Base-by-base conservation (phyloP, 2,329 filamentous ascomycete species). In the Alternaria arbusti region DNA sequence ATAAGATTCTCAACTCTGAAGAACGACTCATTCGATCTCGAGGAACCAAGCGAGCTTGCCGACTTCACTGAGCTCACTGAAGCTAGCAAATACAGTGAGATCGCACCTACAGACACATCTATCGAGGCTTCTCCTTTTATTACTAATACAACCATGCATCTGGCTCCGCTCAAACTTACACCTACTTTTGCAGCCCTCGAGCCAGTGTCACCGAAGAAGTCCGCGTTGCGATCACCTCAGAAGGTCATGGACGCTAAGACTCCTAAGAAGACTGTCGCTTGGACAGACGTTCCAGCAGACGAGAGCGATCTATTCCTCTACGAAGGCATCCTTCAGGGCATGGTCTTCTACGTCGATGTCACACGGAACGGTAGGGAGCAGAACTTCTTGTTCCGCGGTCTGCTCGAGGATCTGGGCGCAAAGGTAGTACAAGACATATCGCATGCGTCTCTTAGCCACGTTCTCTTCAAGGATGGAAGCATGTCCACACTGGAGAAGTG, bases 401-500 rank as follows among this genome's bases (percentile, higher is more conserved):
- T 96, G 7, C 85, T 97, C 22, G 87, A 85, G 9, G 88, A 93
- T 72, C 94, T 97, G 88, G 94, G 94, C 11, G 94, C 94, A 20
- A 87, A 88, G 49, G 93, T 92, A 71, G 86, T 94, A 46, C 92
- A 90, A 79, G 61, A 74, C 20, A 76, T 71, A 63, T 94, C 90
- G 90, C 90, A 73, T 88, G 88, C 7, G 79, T 91, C 90, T 6
- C 92, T 97, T 71, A 97, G 93, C 0, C 94, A 97, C 74, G 91
- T 97, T 8, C 88, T 97, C 7, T 97, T 90, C 84, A 97, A 97
- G 78, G 94, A 97, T 74, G 94, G 94, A 49, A 89, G 89, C 45
- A 90, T 90, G 74, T 86, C 90, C 25, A 97, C 93, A 1, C 81
- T 97, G 68, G 90, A 96, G 75, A 96, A 94, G 80, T 90, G 95